Evolutionary conservation across 2,329 filamentous ascomycete species (phyloP).

Genomic region (Botryotinia convoluta): DNA sequence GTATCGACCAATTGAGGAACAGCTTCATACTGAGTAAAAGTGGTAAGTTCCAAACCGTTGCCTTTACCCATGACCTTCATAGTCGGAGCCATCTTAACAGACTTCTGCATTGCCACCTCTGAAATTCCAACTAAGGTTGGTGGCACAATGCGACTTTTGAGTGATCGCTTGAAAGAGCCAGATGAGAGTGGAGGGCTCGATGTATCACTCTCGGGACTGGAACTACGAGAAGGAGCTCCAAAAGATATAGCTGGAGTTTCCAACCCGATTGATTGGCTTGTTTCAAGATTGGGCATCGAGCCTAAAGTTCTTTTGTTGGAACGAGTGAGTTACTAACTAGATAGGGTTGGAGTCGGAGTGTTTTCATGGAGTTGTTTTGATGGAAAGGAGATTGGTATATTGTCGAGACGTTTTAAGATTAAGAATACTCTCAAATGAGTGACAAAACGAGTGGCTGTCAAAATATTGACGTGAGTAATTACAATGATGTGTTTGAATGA

Average conservation of each 20-base stretch:
- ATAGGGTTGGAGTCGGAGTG: background rate
- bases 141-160: background rate
- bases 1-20: slow-evolving; percentile 4
- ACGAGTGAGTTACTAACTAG: background rate
- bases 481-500: background rate
- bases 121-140: background rate
- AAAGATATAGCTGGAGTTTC: background rate
- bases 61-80: background rate
- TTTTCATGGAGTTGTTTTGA: background rate
- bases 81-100: background rate
- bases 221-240: background rate
- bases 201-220: background rate
- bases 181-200: background rate
- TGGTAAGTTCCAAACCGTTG: background rate
- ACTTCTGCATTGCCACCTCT: background rate
- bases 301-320: background rate
- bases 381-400: background rate
- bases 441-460: background rate
- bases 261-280: background rate
- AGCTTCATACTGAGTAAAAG: slow-evolving; percentile 3
- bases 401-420: background rate
- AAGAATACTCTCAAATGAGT: background rate
- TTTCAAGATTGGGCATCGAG: background rate
- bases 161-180: background rate
- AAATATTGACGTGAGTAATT: background rate